These are phyloP conservation scores for Penicillium atrosanguineum DNA, from an alignment of 495 filamentous ascomycete species.

Conservation along the genomic window DNA sequence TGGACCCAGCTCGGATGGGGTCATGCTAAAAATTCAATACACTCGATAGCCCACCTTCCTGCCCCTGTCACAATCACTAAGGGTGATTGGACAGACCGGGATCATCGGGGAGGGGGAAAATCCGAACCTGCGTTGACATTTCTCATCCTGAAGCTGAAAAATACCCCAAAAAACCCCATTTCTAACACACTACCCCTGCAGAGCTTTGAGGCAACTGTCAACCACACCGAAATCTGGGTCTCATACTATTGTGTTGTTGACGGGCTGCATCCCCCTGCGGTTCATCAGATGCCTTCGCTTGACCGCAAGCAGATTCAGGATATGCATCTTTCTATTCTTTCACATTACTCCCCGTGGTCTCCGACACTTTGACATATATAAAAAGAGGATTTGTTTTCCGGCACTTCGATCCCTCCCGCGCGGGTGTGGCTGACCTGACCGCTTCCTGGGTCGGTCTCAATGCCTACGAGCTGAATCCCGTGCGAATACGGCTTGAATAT, in stretches of 20 bases:
- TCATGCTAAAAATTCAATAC: background rate
- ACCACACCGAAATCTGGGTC: conserved; percentile 1
- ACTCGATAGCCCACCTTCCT: conserved; percentile 1
- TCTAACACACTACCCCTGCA: background rate
- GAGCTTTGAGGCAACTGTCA: background rate
- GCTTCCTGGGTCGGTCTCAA: conserved; percentile 18
- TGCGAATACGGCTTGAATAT: conserved; percentile 13
- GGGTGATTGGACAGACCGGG: conserved; percentile 9
- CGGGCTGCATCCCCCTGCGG: conserved; percentile 11
- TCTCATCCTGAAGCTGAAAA: background rate
- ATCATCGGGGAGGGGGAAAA: conserved; percentile 8
- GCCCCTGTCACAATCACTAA: conserved; percentile 2
- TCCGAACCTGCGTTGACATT: conserved; percentile 8
- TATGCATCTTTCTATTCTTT: conserved; percentile 15
- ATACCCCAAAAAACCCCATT: background rate
- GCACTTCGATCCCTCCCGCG: conserved; percentile 11
- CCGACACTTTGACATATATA: conserved; percentile 3
- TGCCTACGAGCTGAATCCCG: conserved; percentile 13
- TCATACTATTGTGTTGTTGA: conserved; percentile 2
- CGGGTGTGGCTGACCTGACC: conserved; percentile 19
- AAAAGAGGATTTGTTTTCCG: conserved; percentile 6
- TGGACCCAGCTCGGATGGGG: background rate
- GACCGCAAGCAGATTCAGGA: conserved; percentile 22
- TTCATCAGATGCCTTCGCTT: conserved; percentile 21
- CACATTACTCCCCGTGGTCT: background rate